phyloP scores from a whole-genome alignment of 2,329 filamentous ascomycete genomes.

The Pseudocercospora eumusae region DNA sequence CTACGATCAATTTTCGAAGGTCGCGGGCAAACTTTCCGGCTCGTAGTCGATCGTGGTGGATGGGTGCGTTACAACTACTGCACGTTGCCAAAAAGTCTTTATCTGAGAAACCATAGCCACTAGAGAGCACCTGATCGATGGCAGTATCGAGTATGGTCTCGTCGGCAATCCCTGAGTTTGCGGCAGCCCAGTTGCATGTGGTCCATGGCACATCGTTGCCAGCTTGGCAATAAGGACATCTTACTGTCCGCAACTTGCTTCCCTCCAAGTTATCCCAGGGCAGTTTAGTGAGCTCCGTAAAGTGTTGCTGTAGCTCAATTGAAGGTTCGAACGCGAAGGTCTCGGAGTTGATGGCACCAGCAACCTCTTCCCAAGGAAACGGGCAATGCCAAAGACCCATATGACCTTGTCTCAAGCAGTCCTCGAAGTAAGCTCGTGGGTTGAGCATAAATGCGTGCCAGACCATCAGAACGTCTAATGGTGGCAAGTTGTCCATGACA shows the following conservation, averaged over 20 bases:
- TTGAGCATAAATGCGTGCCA: slow-evolving; percentile 81
- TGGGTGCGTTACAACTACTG: slow-evolving; percentile 49
- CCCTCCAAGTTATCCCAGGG: slow-evolving; percentile 64
- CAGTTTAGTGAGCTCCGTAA: slow-evolving; percentile 52
- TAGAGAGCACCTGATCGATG: slow-evolving; percentile 40
- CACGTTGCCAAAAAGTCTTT: slow-evolving; percentile 57
- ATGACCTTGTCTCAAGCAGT: slow-evolving; percentile 63
- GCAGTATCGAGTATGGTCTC: slow-evolving; percentile 30
- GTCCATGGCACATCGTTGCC: slow-evolving; percentile 60
- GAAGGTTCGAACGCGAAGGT: slow-evolving; percentile 59
- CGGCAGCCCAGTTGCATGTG: slow-evolving; percentile 31
- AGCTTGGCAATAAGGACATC: slow-evolving; percentile 58
- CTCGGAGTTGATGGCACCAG: slow-evolving; percentile 58
- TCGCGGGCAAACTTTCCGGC: slow-evolving; percentile 64
- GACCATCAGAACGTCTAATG: slow-evolving; percentile 71
- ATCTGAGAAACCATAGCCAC: slow-evolving; percentile 63
- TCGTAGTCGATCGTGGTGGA: slow-evolving; percentile 62
- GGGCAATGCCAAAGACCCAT: slow-evolving; percentile 61
- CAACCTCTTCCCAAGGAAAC: slow-evolving; percentile 66
- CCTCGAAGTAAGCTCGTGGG: slow-evolving; percentile 71
- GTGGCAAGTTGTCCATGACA: slow-evolving; percentile 26
- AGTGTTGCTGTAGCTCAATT: slow-evolving; percentile 48
- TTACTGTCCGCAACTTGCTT: slow-evolving; percentile 49
- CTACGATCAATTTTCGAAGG: slow-evolving; percentile 50
- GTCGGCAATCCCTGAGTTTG: slow-evolving; percentile 37